These are phyloP conservation scores for Termitomyces sp. DNA, from an alignment of 768 basidiomycete genomes.

Conservation along the genomic window DNA sequence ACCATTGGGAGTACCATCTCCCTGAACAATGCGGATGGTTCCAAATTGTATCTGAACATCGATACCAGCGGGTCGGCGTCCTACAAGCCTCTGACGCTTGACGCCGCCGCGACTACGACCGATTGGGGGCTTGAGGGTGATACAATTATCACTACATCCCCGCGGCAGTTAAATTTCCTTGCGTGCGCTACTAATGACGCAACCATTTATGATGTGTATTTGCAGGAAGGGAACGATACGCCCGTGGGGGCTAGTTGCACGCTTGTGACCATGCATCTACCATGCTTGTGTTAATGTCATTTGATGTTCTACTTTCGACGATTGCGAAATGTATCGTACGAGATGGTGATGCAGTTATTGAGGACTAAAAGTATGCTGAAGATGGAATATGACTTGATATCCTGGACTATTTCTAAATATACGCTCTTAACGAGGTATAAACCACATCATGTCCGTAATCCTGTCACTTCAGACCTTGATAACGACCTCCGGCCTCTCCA, in stretches of 20 bases:
- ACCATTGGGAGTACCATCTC: conserved; percentile 42
- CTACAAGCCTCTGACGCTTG: conserved; percentile 43
- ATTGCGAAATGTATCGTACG: not conserved
- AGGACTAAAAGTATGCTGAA: no score
- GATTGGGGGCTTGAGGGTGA: conserved; percentile 56
- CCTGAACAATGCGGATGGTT: conserved; percentile 34
- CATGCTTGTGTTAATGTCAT: conserved; percentile 30
- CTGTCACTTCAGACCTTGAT: not conserved
- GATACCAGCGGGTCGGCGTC: conserved; percentile 35
- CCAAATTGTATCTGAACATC: conserved; percentile 44
- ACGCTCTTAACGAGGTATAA: not conserved
- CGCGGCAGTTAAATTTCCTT: conserved; percentile 49
- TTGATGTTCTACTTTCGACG: no score
- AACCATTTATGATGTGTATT: conserved; percentile 38
- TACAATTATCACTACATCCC: conserved; percentile 49
- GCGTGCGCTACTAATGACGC: conserved; percentile 39
- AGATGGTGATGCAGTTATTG: no score
- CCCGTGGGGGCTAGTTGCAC: conserved; percentile 34
- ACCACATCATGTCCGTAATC: conserved; percentile 8
- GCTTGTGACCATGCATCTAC: conserved; percentile 35
- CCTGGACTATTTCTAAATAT: no score
- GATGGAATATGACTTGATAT: no score
- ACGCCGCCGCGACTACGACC: conserved; percentile 39
- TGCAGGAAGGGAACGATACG: conserved; percentile 45
- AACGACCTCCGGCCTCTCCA: conserved; percentile 1